Evolutionary conservation across 768 basidiomycete species (phyloP).

Genomic region (Tulasnella sp.): DNA sequence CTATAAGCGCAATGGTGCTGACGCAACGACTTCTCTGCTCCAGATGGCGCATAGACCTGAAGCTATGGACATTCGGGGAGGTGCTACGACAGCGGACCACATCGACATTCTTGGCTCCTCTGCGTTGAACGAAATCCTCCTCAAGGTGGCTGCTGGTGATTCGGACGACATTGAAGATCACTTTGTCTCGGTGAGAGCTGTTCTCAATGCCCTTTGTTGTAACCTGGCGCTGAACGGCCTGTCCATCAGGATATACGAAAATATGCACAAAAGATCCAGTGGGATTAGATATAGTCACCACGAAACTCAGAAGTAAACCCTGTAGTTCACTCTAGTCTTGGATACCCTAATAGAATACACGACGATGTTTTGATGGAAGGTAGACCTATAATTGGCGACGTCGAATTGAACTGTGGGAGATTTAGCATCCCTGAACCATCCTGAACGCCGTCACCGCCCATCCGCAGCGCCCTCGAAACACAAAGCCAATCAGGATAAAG

Average conservation of each 20-base stretch:
- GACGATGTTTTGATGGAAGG: background rate
- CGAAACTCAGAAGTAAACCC: background rate
- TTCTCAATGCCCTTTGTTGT: background rate
- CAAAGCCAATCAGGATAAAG: background rate
- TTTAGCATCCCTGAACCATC: background rate
- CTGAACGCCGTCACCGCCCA: background rate
- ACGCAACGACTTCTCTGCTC: background rate
- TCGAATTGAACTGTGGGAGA: background rate
- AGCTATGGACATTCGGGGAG: conserved; percentile 76
- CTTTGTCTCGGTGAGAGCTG: conserved; percentile 35
- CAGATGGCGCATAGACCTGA: conserved; percentile 82
- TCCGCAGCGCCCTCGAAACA: background rate
- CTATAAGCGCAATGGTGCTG: background rate
- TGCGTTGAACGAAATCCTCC: conserved; percentile 83
- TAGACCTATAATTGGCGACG: too few relatives aligned
- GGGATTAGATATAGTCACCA: conserved; percentile 22
- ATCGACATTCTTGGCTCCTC: conserved; percentile 83
- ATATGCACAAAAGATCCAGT: conserved; percentile 34
- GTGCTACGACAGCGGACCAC: conserved; percentile 89
- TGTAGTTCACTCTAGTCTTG: background rate
- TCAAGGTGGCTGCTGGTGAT: conserved; percentile 85
- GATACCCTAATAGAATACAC: background rate
- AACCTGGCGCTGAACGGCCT: background rate
- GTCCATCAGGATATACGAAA: conserved; percentile 22
- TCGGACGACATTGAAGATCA: conserved; percentile 60